These are phyloP conservation scores for Cryptosporidium sp. DNA, from an alignment of 169 alveolate genomes.

Conservation along the genomic window DNA sequence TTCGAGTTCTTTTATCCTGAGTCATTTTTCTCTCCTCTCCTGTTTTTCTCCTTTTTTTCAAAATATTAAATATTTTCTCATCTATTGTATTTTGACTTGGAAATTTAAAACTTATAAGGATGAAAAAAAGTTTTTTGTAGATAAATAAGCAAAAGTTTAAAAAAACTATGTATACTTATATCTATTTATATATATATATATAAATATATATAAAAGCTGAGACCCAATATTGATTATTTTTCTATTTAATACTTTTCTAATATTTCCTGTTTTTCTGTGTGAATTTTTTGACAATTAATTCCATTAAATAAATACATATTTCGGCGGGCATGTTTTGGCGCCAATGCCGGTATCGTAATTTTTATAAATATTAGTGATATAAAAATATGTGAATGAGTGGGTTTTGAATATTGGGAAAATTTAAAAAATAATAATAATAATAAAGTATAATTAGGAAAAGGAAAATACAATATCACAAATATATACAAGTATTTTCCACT, in stretches of 20 bases:
- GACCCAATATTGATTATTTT: neutral
- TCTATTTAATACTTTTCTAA: neutral
- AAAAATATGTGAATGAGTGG: neutral
- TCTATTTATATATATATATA: neutral
- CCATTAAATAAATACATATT: neutral
- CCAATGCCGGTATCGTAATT: neutral
- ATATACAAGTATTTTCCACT: neutral
- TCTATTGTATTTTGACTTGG: neutral
- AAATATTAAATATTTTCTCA: neutral
- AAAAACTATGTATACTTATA: neutral
- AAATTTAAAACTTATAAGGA: neutral
- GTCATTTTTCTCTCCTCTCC: neutral
- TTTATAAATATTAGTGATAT: neutral
- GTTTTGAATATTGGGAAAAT: neutral
- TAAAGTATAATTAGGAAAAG: neutral
- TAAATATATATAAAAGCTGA: neutral
- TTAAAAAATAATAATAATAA: too few relatives aligned
- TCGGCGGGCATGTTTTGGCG: neutral
- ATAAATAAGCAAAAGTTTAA: neutral
- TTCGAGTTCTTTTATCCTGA: neutral
- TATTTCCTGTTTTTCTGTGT: neutral
- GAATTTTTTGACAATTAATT: neutral
- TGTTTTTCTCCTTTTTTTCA: neutral
- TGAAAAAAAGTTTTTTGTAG: neutral
- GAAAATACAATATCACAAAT: neutral